A percentile compares a stretch with the other conserved stretches of the same genome.
These are phyloP conservation scores for Physaria fendleri DNA, from an alignment of 345 rosid genomes.

Conservation along the genomic window DNA sequence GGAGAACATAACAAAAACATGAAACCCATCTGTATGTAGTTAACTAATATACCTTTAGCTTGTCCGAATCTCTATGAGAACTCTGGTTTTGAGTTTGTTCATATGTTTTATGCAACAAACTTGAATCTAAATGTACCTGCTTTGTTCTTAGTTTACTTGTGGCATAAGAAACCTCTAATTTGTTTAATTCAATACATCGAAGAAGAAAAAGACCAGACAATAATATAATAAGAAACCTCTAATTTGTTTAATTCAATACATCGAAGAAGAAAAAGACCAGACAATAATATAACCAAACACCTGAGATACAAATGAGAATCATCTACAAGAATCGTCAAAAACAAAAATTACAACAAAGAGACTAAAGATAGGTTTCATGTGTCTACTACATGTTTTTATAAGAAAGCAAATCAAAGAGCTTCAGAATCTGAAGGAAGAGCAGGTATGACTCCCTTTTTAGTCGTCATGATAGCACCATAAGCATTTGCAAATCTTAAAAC, in stretches of 20 bases:
- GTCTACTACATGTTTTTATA: constrained; percentile 24
- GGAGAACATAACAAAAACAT: neutral
- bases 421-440: constrained; percentile 67
- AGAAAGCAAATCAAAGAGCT: constrained; percentile 42
- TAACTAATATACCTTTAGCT: constrained; percentile 1
- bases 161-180: neutral
- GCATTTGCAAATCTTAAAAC: constrained; percentile 69
- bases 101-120: neutral
- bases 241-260: neutral
- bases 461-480: constrained; percentile 94
- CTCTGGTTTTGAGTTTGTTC: constrained; percentile 21
- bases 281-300: neutral
- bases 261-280: too few species aligned
- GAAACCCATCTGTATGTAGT: neutral
- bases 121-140: too few species aligned
- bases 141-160: neutral
- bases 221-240: too few species aligned
- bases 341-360: too few species aligned
- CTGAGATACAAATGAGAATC: neutral
- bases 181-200: too few species aligned
- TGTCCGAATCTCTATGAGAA: constrained; percentile 5
- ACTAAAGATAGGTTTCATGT: neutral
- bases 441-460: constrained; percentile 92
- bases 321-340: constrained; percentile 1
- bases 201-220: too few species aligned